Percentiles rank a stretch among this genome's conserved stretches.
Conservation (phyloP, 768 basidiomycete genomes). For the Favolaschia claudopus region DNA sequence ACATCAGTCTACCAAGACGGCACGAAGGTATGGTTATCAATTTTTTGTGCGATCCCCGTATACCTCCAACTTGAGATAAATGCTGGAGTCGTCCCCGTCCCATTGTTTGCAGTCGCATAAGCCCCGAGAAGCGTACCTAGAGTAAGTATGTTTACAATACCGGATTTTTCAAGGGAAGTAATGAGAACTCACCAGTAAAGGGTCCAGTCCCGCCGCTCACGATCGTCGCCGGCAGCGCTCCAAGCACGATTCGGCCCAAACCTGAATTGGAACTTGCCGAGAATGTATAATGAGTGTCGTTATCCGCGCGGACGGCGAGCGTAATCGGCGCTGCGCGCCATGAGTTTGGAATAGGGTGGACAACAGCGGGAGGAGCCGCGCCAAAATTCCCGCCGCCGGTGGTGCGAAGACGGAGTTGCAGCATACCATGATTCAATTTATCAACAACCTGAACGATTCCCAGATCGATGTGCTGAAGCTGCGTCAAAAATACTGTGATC, state of each 20-base stretch:
- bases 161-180: neutral
- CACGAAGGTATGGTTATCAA: conserved; percentile 17
- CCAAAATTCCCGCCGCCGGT: conserved; percentile 13
- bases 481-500: conserved; percentile 28
- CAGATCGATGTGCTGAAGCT: conserved; percentile 18
- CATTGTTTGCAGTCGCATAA: conserved; percentile 22
- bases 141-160: too few species aligned
- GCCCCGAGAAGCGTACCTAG: conserved; percentile 17
- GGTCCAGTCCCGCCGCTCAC: conserved; percentile 20
- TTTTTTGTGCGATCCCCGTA: conserved; percentile 20
- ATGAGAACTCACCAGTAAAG: conserved; percentile 14
- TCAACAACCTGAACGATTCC: conserved; percentile 13
- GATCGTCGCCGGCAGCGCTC: conserved; percentile 19
- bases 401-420: conserved; percentile 19
- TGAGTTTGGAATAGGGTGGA: conserved; percentile 11
- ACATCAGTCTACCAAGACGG: conserved; percentile 9
- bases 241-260: conserved; percentile 13
- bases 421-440: neutral
- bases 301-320: conserved; percentile 16
- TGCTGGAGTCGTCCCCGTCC: conserved; percentile 16
- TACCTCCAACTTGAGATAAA: conserved; percentile 24
- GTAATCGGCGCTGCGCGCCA: conserved; percentile 15
- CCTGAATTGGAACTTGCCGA: conserved; percentile 9
- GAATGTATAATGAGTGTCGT: conserved; percentile 21
- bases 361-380: conserved; percentile 7